A percentile compares a stretch with the other conserved stretches of the same genome.
These are phyloP conservation scores for Nicotiana paniculata DNA, from an alignment of 257 asterid species.

Conservation along the genomic window DNA sequence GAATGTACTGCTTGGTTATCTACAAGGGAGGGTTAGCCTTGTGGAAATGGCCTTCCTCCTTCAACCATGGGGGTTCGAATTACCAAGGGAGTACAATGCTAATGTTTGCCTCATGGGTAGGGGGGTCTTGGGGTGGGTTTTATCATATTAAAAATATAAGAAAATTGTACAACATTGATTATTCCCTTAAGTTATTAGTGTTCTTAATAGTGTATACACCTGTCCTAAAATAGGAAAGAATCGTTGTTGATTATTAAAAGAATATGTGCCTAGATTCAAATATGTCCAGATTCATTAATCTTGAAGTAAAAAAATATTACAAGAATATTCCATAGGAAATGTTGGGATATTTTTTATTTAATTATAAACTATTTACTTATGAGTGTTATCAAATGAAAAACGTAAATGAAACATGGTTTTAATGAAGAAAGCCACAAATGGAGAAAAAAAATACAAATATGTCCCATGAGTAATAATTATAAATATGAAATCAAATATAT, in stretches of 20 bases:
- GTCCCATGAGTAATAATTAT: no score
- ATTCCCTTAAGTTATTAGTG: background rate
- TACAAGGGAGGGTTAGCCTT: background rate
- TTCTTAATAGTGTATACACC: background rate
- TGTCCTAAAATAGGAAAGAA: background rate
- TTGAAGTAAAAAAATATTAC: background rate
- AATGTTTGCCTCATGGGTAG: background rate
- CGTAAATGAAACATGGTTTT: no score
- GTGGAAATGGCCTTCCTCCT: background rate
- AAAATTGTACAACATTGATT: background rate
- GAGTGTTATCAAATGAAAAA: no score
- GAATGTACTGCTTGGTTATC: background rate
- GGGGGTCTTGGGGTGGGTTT: background rate
- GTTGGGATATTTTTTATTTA: no score
- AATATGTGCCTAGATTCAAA: background rate
- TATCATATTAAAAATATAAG: background rate
- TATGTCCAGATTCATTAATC: background rate
- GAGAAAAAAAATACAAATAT: no score
- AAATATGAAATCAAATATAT: no score
- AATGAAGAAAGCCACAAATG: no score
- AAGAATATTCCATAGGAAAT: background rate
- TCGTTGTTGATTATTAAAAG: background rate
- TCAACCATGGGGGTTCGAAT: background rate
- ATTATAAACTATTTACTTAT: background rate
- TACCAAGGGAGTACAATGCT: background rate